Base-by-base conservation (phyloP, 805 yeast species). In the Candida ipomoeae region DNA sequence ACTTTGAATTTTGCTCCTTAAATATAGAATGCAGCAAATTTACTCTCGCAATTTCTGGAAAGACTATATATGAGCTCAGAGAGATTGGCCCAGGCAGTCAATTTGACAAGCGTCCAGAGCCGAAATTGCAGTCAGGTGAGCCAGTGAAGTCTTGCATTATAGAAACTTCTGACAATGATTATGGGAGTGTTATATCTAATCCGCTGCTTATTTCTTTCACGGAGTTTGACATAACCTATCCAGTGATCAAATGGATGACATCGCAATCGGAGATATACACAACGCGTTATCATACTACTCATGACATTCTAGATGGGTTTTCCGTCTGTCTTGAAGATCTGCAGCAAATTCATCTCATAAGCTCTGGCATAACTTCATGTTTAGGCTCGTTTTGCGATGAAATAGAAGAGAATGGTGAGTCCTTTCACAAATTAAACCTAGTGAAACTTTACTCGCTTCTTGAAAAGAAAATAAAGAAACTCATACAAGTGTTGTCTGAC, bases 341-440 rank as follows among this genome's bases (percentile, higher is more conserved):
- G 6, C 44, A 37, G 29, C 44, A 39, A 34, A 29, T 36, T 3
- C 42, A 43, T 7, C 33, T 36, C 20, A 44, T 51, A 8, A 47
- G 40, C 18, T 29, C 13, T 17, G 31, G 8, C 6, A 20, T 55
- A 8, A 13, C 32, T 31, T 26, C 40, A 6, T 46, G 54, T n/a
- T 33, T 57, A 3, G 49, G 48, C 6, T 39, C 31, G 5, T 56
- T 69, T 1, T 70, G 73, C 54, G 75, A 70, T 7, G 52, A 51
- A 1, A 59, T 73, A 8, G 55, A 54, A 5, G 74, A 73, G 53
- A 64, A 62, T 42, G 70, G 60, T 13, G 75, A 69, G 40, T 29
- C 21, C 0, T 73, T 68, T 52, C 71, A 64, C 62, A 80, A 75
- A 58, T 71, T 77, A 31, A 71, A 80, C 1, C 50, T 63, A 3